Conservation (phyloP, 2,329 filamentous ascomycete genomes). For the Colletotrichum limetticola region DNA sequence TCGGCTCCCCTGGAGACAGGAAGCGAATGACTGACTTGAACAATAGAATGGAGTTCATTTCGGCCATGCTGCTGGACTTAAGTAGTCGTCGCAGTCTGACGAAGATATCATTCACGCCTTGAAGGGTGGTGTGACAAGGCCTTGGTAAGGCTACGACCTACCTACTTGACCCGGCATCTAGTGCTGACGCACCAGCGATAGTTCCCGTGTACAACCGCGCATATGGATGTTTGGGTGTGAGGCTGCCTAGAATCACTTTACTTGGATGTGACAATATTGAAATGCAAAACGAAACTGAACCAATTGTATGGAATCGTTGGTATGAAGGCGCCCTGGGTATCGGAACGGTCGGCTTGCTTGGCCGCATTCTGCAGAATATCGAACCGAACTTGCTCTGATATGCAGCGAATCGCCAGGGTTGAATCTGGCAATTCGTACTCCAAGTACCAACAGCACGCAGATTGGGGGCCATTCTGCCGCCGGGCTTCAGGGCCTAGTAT, state of each 20-base stretch:
- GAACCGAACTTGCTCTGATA: neutral
- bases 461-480: neutral
- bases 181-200: constrained; percentile 21
- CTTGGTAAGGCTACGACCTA: neutral
- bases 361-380: neutral
- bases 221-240: neutral
- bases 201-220: constrained; percentile 8
- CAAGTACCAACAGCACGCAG: neutral
- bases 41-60: neutral
- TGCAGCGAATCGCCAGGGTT: neutral
- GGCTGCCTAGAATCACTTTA: neutral
- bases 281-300: neutral
- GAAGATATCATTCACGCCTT: neutral
- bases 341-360: neutral
- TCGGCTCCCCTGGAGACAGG: no score
- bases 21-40: neutral
- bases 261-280: neutral
- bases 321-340: neutral
- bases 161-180: neutral
- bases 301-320: neutral
- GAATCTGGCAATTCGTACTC: neutral
- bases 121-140: neutral
- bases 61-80: neutral
- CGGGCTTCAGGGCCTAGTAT: constrained; percentile 10
- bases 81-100: neutral